Percentiles rank a stretch among this genome's conserved stretches.
Conservation (phyloP, 2,329 filamentous ascomycete species). For the Pseudonectria buxi region DNA sequence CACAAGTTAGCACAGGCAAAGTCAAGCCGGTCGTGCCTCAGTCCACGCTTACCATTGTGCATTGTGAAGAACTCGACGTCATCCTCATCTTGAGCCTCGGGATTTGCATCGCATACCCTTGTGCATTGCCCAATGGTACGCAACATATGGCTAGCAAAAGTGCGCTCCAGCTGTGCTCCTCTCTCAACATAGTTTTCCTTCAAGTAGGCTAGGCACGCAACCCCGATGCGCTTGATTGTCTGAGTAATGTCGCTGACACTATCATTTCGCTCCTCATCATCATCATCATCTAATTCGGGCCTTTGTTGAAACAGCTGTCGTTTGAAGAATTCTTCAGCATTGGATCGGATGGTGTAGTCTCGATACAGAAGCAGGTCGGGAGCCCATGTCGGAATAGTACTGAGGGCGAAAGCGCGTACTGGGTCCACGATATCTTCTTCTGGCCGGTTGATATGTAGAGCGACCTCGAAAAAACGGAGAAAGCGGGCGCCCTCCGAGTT, state of each 20-base stretch:
- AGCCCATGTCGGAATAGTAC: constrained; percentile 39
- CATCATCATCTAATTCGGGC: constrained; percentile 19
- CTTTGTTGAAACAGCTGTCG: constrained; percentile 35
- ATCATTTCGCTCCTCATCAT: constrained; percentile 22
- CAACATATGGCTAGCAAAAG: constrained; percentile 36
- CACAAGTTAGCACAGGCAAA: constrained; percentile 6
- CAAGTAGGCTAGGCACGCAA: constrained; percentile 40
- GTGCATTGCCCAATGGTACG: constrained; percentile 37
- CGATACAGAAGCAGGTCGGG: constrained; percentile 43
- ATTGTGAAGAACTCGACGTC: constrained; percentile 22
- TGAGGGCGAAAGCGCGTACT: constrained; percentile 17
- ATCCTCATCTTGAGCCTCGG: constrained; percentile 25
- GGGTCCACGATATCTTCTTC: constrained; percentile 16
- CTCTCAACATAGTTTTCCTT: constrained; percentile 39
- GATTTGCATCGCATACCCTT: constrained; percentile 30
- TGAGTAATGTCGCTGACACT: constrained; percentile 3
- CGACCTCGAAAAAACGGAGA: constrained; percentile 35
- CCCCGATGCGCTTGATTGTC: constrained; percentile 34
- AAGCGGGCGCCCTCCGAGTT: constrained; percentile 43
- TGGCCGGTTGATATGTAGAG: constrained; percentile 22
- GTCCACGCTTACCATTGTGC: constrained; percentile 21
- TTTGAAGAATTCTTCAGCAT: constrained; percentile 38
- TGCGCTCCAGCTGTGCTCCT: constrained; percentile 34
- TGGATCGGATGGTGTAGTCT: constrained; percentile 35
- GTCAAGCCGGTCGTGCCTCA: too few species aligned